Base-by-base conservation (phyloP, 306 rosid species). In the Calophaca sinica region DNA sequence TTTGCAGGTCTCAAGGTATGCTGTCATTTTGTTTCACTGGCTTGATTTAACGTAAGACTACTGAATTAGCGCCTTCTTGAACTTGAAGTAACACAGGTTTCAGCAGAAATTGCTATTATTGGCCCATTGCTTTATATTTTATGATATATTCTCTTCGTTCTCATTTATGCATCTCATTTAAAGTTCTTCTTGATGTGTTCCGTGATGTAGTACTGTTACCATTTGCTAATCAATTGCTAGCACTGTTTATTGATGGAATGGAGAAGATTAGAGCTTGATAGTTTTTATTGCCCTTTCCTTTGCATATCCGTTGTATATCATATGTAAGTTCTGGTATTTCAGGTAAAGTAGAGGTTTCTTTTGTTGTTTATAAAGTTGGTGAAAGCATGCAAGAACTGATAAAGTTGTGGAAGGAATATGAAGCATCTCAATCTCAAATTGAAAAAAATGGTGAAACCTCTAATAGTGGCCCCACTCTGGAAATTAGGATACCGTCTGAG, bases 1-100 rank as follows among this genome's bases (percentile, higher is more conserved):
- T 77, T 86, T 89, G 94, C 98, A 94, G 97, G 87, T 88, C 92
- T 73, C 98, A 87, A 91, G 98, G 98, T 94, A 91, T 73, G 89
- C 82, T 58, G 80, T 76, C 74, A 75, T 82, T 74, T 70, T 73
- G 73, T 83, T 82, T 80, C 73, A 44, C 67, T 70, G 67, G 73
- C 83, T 84, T 52, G 70, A 79, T 69, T 13, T 75, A 58, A 11
- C 10, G 46, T 35, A 57, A 65, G 65, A 44, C 61, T 59, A 41
- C 58, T 71, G 79, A 66, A 60, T 28, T 33, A 62, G 29, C 74
- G 60, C 67, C 82, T 79, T 58, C 35, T 42, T 62, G 82, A 57
- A 75, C 35, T 42, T 62, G 82, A 57, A 75, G 62, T 80, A 65
- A 55, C 62, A 35, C 52, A 3, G 79, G 61, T 59, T 68, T 74